Evolutionary conservation across 1,284 basidiomycete genomes (phyloP), one percentile per base, ranked within the genome.

Genomic region (Irpex sp.): DNA sequence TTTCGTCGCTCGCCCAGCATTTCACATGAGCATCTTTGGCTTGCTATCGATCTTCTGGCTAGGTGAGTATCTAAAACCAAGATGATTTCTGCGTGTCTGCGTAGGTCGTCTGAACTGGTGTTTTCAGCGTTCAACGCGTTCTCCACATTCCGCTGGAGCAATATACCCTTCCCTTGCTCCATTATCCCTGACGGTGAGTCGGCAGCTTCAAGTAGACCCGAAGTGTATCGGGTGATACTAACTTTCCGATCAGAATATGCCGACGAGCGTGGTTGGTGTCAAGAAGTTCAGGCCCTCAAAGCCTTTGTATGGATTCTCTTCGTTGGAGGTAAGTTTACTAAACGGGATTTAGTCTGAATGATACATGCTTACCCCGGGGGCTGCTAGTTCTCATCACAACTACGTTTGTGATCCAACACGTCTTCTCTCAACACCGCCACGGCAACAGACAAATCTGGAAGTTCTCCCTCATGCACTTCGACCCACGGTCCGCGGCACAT

Each of bases 291-390:
- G 67, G 82, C 79, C 5, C 78, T 86, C 64, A 85, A 85, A 66
- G 75, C 79, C 17, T 78, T 86, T 65, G 80, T 86, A 38, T 87
- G 85, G 85, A 73, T 86, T 56, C 81, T 84, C 70, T 86, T 84
- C 75, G 60, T 82, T 26, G 72, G 81, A 13, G 74, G 85, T 86
- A 66, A 38, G 83, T 79, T 31, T 36, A 54, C n/a, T 5, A 47
- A 47, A 17, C 1, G 44, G n/a, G 44, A 3, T 3, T 31, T 31
- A 5, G 31, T 31, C 31, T 31, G 31, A 31, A 31, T 31, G 31
- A 31, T 31, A 31, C 31, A 31, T 31, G 5, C 31, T 31, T 31
- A 31, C 31, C 31, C 31, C 2, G 31, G 4, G 31, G 31, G 2
- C 4, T 31, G 31, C 31, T 68, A 86, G 84, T 85, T 67, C 73